Conservation (phyloP, 768 basidiomycete genomes). For the Hericium coralloides region DNA sequence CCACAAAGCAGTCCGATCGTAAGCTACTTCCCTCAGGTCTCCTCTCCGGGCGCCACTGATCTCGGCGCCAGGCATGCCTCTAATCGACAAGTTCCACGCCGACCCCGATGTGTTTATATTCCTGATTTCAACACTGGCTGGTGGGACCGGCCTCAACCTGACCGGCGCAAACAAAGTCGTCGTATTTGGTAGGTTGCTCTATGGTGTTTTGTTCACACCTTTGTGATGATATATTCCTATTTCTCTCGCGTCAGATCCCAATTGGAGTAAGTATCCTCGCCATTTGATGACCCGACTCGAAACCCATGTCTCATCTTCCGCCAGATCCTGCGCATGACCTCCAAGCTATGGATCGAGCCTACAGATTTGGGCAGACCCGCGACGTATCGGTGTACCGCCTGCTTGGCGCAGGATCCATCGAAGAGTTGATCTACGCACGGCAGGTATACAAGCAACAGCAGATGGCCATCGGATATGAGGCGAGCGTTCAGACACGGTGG, state of each 20-base stretch:
- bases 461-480: slow-evolving; percentile 85
- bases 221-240: not conserved
- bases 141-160: slow-evolving; percentile 85
- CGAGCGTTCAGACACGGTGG: slow-evolving; percentile 74
- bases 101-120: slow-evolving; percentile 72
- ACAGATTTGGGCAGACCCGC: slow-evolving; percentile 79
- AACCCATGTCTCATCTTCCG: not conserved
- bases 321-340: slow-evolving; percentile 91
- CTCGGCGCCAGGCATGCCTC: slow-evolving; percentile 55
- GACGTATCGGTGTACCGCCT: slow-evolving; percentile 81
- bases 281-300: not conserved
- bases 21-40: slow-evolving; percentile 18
- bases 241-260: slow-evolving; percentile 51
- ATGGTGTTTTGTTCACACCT: not conserved
- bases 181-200: slow-evolving; percentile 53
- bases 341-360: slow-evolving; percentile 85
- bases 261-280: slow-evolving; percentile 68
- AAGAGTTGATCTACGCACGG: slow-evolving; percentile 81
- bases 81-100: slow-evolving; percentile 78
- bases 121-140: slow-evolving; percentile 85
- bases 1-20: slow-evolving; percentile 59
- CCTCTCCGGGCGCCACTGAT: not conserved
- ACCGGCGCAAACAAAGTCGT: slow-evolving; percentile 93
- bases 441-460: slow-evolving; percentile 93
- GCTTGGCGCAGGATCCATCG: slow-evolving; percentile 79